phyloP scores from a whole-genome alignment of 257 asterid species.

The Verbena officinalis region DNA sequence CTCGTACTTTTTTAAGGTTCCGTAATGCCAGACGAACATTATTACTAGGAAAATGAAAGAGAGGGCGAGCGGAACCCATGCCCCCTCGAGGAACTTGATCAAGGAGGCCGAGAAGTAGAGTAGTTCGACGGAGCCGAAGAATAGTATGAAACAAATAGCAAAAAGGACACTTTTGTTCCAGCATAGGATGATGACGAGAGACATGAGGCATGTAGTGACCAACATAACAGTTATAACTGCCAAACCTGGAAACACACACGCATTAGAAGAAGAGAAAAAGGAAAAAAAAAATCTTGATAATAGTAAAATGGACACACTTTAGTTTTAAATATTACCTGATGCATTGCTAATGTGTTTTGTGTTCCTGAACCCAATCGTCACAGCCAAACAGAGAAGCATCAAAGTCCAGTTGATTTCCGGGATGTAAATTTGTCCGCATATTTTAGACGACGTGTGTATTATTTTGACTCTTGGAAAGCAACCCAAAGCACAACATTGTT shows the following conservation, averaged over 20 bases:
- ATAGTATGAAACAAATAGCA: conserved; percentile 28
- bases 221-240: conserved; percentile 41
- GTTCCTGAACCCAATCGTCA: conserved; percentile 36
- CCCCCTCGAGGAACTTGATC: conserved; percentile 67
- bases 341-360: conserved; percentile 37
- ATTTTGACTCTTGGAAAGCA: conserved; percentile 39
- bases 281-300: no score
- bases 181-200: conserved; percentile 39
- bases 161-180: conserved; percentile 31
- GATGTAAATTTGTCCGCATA: conserved; percentile 39
- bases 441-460: conserved; percentile 37
- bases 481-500: conserved; percentile 35
- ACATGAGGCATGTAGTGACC: conserved; percentile 41
- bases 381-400: conserved; percentile 38
- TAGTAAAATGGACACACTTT: no score
- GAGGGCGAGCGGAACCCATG: conserved; percentile 67
- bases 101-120: conserved; percentile 73
- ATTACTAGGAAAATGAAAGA: conserved; percentile 45
- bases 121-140: conserved; percentile 58
- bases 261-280: no score
- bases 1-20: conserved; percentile 60
- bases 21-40: conserved; percentile 65
- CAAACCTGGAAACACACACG: conserved; percentile 21
- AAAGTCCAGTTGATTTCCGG: conserved; percentile 42
- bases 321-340: conserved; percentile 24